Conservation (phyloP, 2,329 filamentous ascomycete genomes). For the Berkeleyomyces basicola region DNA sequence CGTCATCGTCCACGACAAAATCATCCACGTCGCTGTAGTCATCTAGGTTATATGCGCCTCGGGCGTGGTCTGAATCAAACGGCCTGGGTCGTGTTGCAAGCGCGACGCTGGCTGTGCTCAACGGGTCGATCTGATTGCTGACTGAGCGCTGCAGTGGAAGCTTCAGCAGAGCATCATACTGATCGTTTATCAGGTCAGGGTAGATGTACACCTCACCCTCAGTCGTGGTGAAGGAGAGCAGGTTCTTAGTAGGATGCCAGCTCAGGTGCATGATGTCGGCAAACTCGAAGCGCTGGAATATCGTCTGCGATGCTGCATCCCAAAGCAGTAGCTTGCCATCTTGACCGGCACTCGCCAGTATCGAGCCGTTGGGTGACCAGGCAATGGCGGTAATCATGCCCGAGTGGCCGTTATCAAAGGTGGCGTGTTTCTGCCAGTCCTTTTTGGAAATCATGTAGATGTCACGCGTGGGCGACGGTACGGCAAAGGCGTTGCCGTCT, state of each 20-base stretch:
- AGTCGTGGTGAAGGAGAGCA: conserved; percentile 78
- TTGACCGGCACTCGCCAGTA: conserved; percentile 56
- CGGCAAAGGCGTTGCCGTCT: conserved; percentile 78
- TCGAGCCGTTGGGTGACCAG: conserved; percentile 89
- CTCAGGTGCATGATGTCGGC: conserved; percentile 68
- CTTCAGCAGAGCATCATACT: conserved; percentile 39
- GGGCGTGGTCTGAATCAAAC: conserved; percentile 45
- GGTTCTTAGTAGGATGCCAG: conserved; percentile 84
- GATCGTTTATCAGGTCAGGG: conserved; percentile 46
- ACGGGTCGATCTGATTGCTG: conserved; percentile 36
- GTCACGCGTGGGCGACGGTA: conserved; percentile 65
- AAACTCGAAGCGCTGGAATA: conserved; percentile 64
- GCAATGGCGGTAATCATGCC: conserved; percentile 72
- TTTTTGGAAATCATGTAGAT: conserved; percentile 74
- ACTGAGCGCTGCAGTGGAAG: conserved; percentile 48
- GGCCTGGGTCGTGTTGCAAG: conserved; percentile 29
- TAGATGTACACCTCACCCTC: conserved; percentile 91
- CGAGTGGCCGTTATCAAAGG: conserved; percentile 63
- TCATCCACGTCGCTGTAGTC: conserved; percentile 47
- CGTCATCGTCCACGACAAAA: conserved; percentile 91
- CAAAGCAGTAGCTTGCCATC: conserved; percentile 62
- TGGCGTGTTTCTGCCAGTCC: conserved; percentile 76
- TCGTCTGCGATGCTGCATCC: conserved; percentile 75
- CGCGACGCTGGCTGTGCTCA: conserved; percentile 32
- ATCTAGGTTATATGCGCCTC: conserved; percentile 55